Conservation (phyloP, 2,329 filamentous ascomycete species). For the Botrytis aclada region DNA sequence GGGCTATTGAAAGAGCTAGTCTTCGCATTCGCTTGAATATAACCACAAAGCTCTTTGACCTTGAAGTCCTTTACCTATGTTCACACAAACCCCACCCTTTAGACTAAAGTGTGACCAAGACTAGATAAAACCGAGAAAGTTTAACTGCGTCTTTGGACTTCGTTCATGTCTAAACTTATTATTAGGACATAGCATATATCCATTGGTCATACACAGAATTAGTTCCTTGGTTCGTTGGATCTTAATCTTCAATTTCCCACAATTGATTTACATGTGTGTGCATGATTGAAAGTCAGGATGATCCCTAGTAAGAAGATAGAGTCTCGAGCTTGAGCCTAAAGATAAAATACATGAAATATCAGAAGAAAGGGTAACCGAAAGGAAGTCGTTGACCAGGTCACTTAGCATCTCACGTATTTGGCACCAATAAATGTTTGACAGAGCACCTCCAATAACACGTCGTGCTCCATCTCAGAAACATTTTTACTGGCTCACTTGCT, state of each 20-base stretch:
- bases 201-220: neutral
- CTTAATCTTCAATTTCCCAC: neutral
- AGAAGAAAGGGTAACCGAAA: neutral
- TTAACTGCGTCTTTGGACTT: neutral
- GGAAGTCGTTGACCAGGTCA: neutral
- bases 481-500: neutral
- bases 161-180: neutral
- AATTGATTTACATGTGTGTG: rapidly evolving
- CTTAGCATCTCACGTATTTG: too few relatives aligned
- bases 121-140: neutral
- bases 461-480: neutral
- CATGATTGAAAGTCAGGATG: neutral
- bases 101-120: neutral
- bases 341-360: neutral
- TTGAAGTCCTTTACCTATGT: too few relatives aligned
- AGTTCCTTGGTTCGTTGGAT: neutral
- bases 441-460: neutral
- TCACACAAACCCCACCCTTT: neutral
- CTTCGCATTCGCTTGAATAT: too few relatives aligned
- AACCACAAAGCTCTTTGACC: too few relatives aligned
- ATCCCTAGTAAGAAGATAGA: neutral
- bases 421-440: too few relatives aligned
- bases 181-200: neutral
- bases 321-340: neutral
- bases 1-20: too few relatives aligned